Evolutionary conservation across 371 early-diverging fungal species (phyloP).

Genomic region (Rhizopus delemar): DNA sequence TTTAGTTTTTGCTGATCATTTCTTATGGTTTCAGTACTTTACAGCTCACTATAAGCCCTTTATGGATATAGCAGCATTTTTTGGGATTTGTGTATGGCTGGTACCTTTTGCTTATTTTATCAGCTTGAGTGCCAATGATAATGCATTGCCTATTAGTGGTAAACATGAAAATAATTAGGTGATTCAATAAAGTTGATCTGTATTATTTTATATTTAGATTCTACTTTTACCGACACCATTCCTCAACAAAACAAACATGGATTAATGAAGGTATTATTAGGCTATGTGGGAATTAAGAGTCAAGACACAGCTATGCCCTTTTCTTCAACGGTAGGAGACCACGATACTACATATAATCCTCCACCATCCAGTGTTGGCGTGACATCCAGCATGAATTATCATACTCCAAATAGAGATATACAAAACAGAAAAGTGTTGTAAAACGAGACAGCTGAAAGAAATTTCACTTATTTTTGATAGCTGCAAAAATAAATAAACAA

Average conservation of each 20-base stretch:
- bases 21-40: constrained; percentile 87
- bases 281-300: constrained; percentile 18
- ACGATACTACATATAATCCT: not conserved
- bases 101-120: constrained; percentile 87
- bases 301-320: constrained; percentile 16
- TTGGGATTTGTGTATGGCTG: constrained; percentile 85
- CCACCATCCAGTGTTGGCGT: not conserved
- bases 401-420: constrained; percentile 15
- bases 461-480: no score
- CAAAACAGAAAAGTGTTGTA: constrained; percentile 24
- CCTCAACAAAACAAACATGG: constrained; percentile 26
- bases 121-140: constrained; percentile 83
- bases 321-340: constrained; percentile 5
- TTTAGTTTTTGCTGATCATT: constrained; percentile 80
- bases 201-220: constrained; percentile 16
- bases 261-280: constrained; percentile 21
- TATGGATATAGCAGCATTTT: constrained; percentile 82
- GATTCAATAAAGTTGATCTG: no score
- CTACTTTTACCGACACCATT: constrained; percentile 17
- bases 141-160: constrained; percentile 77
- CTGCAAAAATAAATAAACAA: no score
- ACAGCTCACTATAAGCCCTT: constrained; percentile 66
- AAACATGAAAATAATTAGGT: not conserved
- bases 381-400: constrained; percentile 9
- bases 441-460: not conserved